Conservation (phyloP, 352 stramenopile genomes). For the Phytophthora crassamura region DNA sequence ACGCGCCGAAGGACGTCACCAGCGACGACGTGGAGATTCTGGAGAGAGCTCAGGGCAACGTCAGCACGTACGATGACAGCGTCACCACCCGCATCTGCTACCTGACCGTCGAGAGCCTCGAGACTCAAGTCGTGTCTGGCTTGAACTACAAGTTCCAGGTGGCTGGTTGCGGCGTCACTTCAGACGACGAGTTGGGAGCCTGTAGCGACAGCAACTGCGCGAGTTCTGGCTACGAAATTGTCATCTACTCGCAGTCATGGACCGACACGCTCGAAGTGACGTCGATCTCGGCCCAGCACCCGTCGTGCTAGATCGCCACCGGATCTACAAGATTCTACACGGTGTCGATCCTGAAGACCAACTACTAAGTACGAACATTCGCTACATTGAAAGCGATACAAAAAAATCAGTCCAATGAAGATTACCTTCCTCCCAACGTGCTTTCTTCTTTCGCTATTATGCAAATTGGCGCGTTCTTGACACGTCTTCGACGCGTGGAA, state of each 20-base stretch:
- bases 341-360: too few species aligned
- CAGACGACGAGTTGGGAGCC: slow-evolving; percentile 28
- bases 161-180: slow-evolving; percentile 37
- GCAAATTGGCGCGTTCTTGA: too few species aligned
- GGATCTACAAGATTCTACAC: too few species aligned
- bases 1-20: slow-evolving; percentile 9
- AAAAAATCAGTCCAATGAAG: too few species aligned
- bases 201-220: slow-evolving; percentile 38
- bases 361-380: too few species aligned
- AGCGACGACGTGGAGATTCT: slow-evolving; percentile 22
- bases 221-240: slow-evolving; percentile 28
- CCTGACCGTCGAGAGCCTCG: slow-evolving; percentile 31
- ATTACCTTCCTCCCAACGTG: too few species aligned
- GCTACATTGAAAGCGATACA: too few species aligned
- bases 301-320: too few species aligned
- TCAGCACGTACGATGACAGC: slow-evolving; percentile 26
- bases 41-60: slow-evolving; percentile 26
- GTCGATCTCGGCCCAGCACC: slow-evolving; percentile 21
- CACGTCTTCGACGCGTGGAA: too few species aligned
- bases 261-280: slow-evolving; percentile 37
- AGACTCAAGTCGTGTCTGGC: slow-evolving; percentile 44
- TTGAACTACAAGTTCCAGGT: slow-evolving; percentile 54
- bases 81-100: slow-evolving; percentile 37
- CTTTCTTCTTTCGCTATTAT: too few species aligned
- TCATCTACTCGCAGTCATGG: slow-evolving; percentile 37